These are phyloP conservation scores for Metschnikowia shivogae DNA, from an alignment of 805 yeast species.

Conservation along the genomic window DNA sequence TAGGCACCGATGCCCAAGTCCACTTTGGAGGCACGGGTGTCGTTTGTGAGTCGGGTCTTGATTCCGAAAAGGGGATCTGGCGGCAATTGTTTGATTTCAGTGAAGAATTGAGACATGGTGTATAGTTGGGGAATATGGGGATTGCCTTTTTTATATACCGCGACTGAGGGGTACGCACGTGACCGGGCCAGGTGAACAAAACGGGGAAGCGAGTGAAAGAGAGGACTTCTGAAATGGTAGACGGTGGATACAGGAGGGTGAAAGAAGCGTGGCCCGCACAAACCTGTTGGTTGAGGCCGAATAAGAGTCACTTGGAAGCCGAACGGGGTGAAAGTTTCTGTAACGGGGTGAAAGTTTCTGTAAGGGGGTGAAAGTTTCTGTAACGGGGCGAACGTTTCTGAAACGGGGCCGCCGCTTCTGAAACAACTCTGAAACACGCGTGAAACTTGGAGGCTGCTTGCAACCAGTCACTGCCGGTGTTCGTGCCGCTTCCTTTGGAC, in stretches of 20 bases:
- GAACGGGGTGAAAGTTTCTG: too few relatives aligned
- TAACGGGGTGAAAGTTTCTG: too few relatives aligned
- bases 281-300: too few relatives aligned
- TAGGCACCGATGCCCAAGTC: constrained; percentile 85
- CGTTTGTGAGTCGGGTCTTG: constrained; percentile 60
- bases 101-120: constrained; percentile 36
- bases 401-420: too few relatives aligned
- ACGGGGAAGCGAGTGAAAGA: neutral
- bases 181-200: neutral
- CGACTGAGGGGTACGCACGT: constrained; percentile 4
- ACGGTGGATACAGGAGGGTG: too few relatives aligned
- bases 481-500: constrained; percentile 1
- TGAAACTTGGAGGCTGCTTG: neutral
- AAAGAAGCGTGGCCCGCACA: too few relatives aligned
- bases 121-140: neutral
- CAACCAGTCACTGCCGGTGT: neutral
- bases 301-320: too few relatives aligned
- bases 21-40: constrained; percentile 61
- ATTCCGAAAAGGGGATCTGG: constrained; percentile 86
- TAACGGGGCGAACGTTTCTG: too few relatives aligned
- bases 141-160: neutral
- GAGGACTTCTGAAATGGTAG: neutral
- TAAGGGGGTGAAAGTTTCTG: too few relatives aligned
- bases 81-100: constrained; percentile 60
- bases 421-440: neutral